phyloP scores from a whole-genome alignment of 2,329 filamentous ascomycete species.

The Penicillium sp. region DNA sequence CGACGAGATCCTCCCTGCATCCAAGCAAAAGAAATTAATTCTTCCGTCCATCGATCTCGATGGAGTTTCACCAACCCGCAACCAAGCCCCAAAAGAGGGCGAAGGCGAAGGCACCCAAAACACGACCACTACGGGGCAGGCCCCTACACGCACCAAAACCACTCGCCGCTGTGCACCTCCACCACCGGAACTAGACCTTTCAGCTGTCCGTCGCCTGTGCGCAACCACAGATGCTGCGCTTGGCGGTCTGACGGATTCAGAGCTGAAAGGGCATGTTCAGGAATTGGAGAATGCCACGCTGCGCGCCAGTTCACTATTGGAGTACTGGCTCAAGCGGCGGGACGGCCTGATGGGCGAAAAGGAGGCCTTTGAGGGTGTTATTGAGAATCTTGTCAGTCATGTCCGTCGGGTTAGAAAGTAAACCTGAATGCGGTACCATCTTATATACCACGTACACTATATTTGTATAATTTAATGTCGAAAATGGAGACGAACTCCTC shows the following conservation, averaged over 20 bases:
- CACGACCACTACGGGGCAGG: constrained; percentile 26
- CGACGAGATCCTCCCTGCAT: constrained; percentile 94
- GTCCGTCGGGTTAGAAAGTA: constrained; percentile 80
- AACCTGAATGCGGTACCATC: constrained; percentile 14
- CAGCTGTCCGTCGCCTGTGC: constrained; percentile 74
- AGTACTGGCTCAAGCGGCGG: constrained; percentile 82
- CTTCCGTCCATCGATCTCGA: constrained; percentile 72
- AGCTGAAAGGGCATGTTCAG: constrained; percentile 69
- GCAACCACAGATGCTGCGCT: constrained; percentile 81
- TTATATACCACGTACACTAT: constrained; percentile 20
- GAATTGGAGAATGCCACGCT: constrained; percentile 67
- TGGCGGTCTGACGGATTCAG: constrained; percentile 71
- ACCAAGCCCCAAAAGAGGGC: constrained; percentile 32
- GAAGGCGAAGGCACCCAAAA: constrained; percentile 25
- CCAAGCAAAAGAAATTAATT: constrained; percentile 96
- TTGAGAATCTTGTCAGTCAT: constrained; percentile 93
- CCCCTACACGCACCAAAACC: constrained; percentile 27
- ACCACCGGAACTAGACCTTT: constrained; percentile 74
- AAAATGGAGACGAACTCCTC: constrained; percentile 6
- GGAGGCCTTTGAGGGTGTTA: constrained; percentile 92
- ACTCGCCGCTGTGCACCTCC: constrained; percentile 54
- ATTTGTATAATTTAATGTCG: constrained; percentile 25
- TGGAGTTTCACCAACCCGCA: constrained; percentile 54
- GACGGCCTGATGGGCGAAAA: constrained; percentile 87
- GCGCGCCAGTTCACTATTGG: constrained; percentile 72